These are phyloP conservation scores for Maudiozyma humilis DNA, from an alignment of 1,139 yeast genomes.

Conservation along the genomic window DNA sequence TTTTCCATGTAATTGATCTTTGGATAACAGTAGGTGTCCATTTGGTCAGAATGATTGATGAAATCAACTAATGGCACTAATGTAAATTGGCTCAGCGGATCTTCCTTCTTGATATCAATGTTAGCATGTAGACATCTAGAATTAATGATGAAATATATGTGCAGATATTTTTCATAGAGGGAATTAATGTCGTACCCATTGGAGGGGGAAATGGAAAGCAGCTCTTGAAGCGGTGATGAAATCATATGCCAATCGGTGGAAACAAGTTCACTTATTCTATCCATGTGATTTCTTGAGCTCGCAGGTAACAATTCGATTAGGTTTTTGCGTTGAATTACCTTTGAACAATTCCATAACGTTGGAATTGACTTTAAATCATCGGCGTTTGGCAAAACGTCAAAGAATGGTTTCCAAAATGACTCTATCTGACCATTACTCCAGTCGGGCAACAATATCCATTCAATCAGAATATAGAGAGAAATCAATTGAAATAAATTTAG, in stretches of 20 bases:
- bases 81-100: conserved; percentile 56
- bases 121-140: conserved; percentile 84
- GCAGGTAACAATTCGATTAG: conserved; percentile 25
- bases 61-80: conserved; percentile 90
- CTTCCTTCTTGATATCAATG: conserved; percentile 42
- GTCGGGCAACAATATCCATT: conserved; percentile 28
- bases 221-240: conserved; percentile 13
- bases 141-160: conserved; percentile 83
- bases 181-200: conserved; percentile 13
- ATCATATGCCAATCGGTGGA: conserved; percentile 22
- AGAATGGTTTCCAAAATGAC: conserved; percentile 61
- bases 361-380: conserved; percentile 45
- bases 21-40: conserved; percentile 24
- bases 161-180: conserved; percentile 38
- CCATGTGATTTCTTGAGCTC: conserved; percentile 16
- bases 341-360: conserved; percentile 39
- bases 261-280: conserved; percentile 17
- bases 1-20: conserved; percentile 12
- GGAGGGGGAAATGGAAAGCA: conserved; percentile 17
- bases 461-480: conserved; percentile 42
- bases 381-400: conserved; percentile 47
- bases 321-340: conserved; percentile 6
- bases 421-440: conserved; percentile 27
- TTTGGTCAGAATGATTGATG: conserved; percentile 61
- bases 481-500: conserved; percentile 37